A percentile compares a stretch with the other conserved stretches of the same genome.
phyloP scores from a whole-genome alignment of 148 eudicot genomes.

The Cornus kousa region DNA sequence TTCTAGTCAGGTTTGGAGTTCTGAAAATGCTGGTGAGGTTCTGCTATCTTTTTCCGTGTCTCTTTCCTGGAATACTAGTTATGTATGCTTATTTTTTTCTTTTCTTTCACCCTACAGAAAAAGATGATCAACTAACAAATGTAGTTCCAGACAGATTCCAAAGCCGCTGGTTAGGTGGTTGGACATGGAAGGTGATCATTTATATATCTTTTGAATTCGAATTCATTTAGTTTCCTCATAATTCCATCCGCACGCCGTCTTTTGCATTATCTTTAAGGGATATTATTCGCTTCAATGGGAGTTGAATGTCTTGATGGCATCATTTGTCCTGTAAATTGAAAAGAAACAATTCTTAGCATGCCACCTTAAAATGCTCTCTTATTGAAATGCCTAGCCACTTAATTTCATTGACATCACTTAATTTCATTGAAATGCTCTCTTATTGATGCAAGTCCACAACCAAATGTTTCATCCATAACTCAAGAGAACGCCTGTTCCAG shows the following conservation, averaged over 20 bases:
- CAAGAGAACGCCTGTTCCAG: too few species aligned
- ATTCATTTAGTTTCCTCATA: neutral
- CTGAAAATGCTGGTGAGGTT: slow-evolving; percentile 16
- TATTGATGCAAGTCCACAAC: too few species aligned
- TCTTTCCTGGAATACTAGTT: neutral
- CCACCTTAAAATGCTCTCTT: neutral
- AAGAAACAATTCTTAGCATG: neutral
- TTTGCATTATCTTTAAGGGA: neutral
- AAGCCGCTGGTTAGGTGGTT: slow-evolving; percentile 82
- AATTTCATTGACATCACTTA: too few species aligned
- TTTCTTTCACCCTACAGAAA: slow-evolving; percentile 27
- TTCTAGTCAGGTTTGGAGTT: slow-evolving; percentile 13
- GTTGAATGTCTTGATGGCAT: neutral
- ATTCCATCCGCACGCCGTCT: neutral
- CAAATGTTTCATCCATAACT: too few species aligned
- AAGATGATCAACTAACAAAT: slow-evolving; percentile 16
- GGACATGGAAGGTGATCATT: slow-evolving; percentile 48
- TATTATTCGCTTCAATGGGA: neutral
- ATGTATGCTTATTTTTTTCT: slow-evolving; percentile 15
- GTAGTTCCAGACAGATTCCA: slow-evolving; percentile 34
- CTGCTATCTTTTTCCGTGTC: slow-evolving; percentile 11
- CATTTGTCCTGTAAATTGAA: neutral
- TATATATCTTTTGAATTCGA: neutral
- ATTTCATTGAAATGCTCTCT: too few species aligned
- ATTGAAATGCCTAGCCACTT: too few species aligned